Base-by-base conservation (phyloP, 805 yeast species). In the Yamadazyma ubonensis region DNA sequence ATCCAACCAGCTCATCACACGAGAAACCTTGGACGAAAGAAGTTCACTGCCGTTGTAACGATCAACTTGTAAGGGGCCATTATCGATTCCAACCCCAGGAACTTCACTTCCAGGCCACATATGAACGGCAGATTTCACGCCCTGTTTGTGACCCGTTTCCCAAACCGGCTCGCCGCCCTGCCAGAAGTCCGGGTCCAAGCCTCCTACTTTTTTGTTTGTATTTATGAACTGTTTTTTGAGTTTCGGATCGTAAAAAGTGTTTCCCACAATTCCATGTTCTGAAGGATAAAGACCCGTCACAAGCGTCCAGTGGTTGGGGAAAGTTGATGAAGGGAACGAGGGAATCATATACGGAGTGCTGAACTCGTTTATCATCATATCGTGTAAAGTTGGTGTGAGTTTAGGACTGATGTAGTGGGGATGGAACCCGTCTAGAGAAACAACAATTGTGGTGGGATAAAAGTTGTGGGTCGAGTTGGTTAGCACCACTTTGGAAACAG, bases 101-200 rank as follows among this genome's bases (percentile, higher is more conserved):
- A 81, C 95, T 51, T 88, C 96, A 43, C 89, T 79, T 1, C 96
- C 96, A 0, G 96, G 96, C 95, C 95, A 90, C 96, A 88, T 89
- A 59, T 89, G 95, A n/a, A 87, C 83, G 0, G 89, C 95, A 4
- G 83, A 62, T 3, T 65, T 64, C 2, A 83, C 73, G 5, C 80
- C 82, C 43, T 84, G 84, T 14, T 59, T 57, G 20, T 67, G 68
- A 0, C 91, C 88, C 1, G 95, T 86, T 22, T 73, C 64, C 97
- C 97, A 90, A 15, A 90, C 54, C 0, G 96, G 93, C 56, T 86
- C 93, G 17, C 96, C 96, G 17, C 89, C 91, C 31, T 51, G 55
- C 95, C 96, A 89, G 72, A 79, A 89, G 16, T 66, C 73, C 27
- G 73, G 76, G 46, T 75, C 71, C 18, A 76, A 54, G 2, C 65